Evolutionary conservation across 208 protist species (phyloP), one percentile per base, ranked within the genome.

Genomic region (Crithidia expoeki): DNA sequence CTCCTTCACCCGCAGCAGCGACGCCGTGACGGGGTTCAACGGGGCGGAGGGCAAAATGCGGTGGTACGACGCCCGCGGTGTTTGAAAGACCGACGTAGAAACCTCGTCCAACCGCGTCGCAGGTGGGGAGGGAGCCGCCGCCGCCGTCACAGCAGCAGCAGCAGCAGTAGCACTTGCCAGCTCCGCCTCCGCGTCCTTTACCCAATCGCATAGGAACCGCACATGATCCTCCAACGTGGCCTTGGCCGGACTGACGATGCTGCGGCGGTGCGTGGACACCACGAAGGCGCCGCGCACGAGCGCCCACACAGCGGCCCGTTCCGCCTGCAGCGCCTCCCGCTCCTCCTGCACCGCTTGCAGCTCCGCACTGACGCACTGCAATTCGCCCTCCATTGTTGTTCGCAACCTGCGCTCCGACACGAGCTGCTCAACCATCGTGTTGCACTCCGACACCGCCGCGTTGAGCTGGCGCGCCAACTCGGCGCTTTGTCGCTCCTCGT

Each of bases 1-100:
- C 27, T 85, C 79, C 60, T 82, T 74, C n/a, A 88, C 80, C n/a
- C 76, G 68, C 42, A 82, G 69, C 52, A 93, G 63, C 21, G 78
- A 83, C n/a, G 76, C 70, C 0, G 71, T 78, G 21, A 81, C 76
- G 0, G 80, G 74, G 61, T 78, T 90, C 9, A 82, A 69, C 5
- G 72, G 60, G 6, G 71, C 40, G 4, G 67, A 28, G 7, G 74
- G 80, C 25, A 87, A 44, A 25, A 88, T 38, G 32, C 78, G 85
- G 12, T 66, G 75, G 58, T 87, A 88, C 55, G 40, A 32, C 25
- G 65, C 66, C 2, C 55, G 34, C 9, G 70, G 61, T 6, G 63
- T 17, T 25, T 4, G 7, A n/a, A 46, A 50, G 36, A 53, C 33
- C 28, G 42, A 52, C 17, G 50, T 42, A 14, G 40, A 42, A 2